These are phyloP conservation scores for Russula dissimulans DNA, from an alignment of 768 basidiomycete species.

Conservation along the genomic window DNA sequence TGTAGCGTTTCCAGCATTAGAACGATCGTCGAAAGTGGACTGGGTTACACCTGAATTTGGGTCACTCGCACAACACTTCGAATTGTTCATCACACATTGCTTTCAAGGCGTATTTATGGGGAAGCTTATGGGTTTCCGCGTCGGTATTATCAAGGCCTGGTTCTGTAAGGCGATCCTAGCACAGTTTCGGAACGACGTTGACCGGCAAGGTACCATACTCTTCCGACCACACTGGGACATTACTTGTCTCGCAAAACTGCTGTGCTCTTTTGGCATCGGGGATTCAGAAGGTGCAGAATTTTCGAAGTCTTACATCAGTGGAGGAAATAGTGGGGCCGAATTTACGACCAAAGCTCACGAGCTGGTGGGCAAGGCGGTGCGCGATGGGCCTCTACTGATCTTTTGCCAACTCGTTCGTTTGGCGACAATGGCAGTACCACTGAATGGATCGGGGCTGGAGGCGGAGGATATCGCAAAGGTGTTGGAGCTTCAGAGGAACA, in stretches of 20 bases:
- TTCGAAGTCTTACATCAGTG: background rate
- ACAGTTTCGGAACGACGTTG: background rate
- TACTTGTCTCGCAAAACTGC: background rate
- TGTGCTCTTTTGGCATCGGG: background rate
- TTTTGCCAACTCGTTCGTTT: constrained; percentile 1
- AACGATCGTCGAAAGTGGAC: background rate
- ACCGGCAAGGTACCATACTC: background rate
- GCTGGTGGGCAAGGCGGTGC: background rate
- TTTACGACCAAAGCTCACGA: background rate
- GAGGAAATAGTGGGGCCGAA: background rate
- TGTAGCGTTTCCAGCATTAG: background rate
- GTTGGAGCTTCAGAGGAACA: background rate
- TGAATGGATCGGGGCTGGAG: background rate
- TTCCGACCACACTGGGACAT: constrained; percentile 6
- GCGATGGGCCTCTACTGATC: constrained; percentile 6
- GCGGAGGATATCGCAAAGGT: background rate
- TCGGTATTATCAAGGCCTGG: background rate
- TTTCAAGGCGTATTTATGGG: constrained; percentile 1
- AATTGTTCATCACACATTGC: background rate
- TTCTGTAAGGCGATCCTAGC: background rate
- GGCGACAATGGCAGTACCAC: background rate
- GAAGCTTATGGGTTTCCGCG: background rate
- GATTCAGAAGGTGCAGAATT: background rate
- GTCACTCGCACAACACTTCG: background rate
- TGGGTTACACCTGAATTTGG: constrained; percentile 7